Evolutionary conservation across 495 filamentous ascomycete species (phyloP).

Genomic region (Penicillium fimorum): DNA sequence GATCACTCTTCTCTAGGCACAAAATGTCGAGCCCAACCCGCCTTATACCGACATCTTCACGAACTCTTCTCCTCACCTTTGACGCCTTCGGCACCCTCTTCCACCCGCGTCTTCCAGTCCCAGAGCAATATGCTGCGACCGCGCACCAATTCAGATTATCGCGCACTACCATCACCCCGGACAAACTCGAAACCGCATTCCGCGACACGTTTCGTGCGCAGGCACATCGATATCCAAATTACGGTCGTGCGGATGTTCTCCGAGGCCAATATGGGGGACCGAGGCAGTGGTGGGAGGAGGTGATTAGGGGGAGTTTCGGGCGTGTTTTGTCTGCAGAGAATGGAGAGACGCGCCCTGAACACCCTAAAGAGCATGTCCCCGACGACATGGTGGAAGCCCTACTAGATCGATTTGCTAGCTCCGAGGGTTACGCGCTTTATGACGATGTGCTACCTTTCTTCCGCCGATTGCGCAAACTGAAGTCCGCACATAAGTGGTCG

Average conservation of each 20-base stretch:
- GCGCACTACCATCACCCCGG: constrained; percentile 28
- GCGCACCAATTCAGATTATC: constrained; percentile 58
- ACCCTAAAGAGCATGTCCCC: constrained; percentile 27
- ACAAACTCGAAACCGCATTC: constrained; percentile 36
- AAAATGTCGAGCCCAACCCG: neutral
- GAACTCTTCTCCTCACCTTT: constrained; percentile 62
- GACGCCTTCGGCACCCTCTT: constrained; percentile 81
- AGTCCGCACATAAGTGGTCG: neutral
- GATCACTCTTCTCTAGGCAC: neutral
- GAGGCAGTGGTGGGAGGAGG: constrained; percentile 69
- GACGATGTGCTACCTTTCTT: constrained; percentile 57
- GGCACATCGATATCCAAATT: constrained; percentile 58
- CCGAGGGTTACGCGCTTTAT: constrained; percentile 59
- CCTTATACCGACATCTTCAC: neutral
- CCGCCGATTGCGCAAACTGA: constrained; percentile 32
- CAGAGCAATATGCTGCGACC: constrained; percentile 59
- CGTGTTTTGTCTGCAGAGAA: constrained; percentile 11
- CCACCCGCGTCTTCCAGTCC: constrained; percentile 57
- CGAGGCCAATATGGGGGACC: constrained; percentile 51
- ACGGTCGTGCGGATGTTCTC: constrained; percentile 52
- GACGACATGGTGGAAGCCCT: constrained; percentile 52
- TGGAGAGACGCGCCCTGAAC: neutral
- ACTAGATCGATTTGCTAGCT: constrained; percentile 59
- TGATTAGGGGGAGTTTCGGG: constrained; percentile 39
- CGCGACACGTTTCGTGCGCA: constrained; percentile 52